These are phyloP conservation scores for Fusarium nanum DNA, from an alignment of 2,329 filamentous ascomycete genomes.

Conservation along the genomic window DNA sequence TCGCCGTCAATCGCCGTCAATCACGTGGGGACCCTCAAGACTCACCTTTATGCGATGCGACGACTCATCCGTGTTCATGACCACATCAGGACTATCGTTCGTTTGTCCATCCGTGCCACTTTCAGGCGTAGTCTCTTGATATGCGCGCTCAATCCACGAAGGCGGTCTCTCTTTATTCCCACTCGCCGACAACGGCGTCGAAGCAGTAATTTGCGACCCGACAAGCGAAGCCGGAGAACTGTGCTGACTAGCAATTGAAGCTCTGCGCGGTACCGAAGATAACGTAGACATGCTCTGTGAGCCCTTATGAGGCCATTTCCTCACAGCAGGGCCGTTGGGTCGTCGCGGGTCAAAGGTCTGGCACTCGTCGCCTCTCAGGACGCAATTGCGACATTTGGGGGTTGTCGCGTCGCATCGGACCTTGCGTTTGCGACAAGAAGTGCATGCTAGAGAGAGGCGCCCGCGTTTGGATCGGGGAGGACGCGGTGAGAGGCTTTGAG, in stretches of 20 bases:
- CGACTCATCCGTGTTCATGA: constrained; percentile 40
- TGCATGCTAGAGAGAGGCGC: constrained; percentile 36
- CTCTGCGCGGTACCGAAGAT: constrained; percentile 16
- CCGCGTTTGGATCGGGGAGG: constrained; percentile 29
- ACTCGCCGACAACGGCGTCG: neutral
- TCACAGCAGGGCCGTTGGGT: constrained; percentile 37
- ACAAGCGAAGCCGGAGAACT: constrained; percentile 36
- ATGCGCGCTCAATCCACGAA: constrained; percentile 40
- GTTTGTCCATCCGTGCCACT: constrained; percentile 16
- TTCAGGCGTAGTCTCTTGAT: constrained; percentile 35
- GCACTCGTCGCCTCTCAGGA: constrained; percentile 36
- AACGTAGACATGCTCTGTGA: constrained; percentile 1
- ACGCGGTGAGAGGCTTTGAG: constrained; percentile 11
- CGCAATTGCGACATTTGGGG: constrained; percentile 42
- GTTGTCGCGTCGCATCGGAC: constrained; percentile 42
- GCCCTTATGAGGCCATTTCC: constrained; percentile 38
- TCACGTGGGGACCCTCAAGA: too few relatives aligned
- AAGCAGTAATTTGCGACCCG: constrained; percentile 26
- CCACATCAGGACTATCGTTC: constrained; percentile 38
- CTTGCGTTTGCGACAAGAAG: constrained; percentile 39
- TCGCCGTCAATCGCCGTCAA: neutral
- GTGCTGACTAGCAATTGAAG: constrained; percentile 32
- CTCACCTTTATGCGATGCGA: constrained; percentile 41
- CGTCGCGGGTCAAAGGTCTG: constrained; percentile 38
- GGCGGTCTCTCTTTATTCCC: constrained; percentile 26